Percentiles rank a stretch among this genome's conserved stretches.
These are phyloP conservation scores for Tetrapisispora namnaoensis DNA, from an alignment of 805 yeast genomes.

Conservation along the genomic window DNA sequence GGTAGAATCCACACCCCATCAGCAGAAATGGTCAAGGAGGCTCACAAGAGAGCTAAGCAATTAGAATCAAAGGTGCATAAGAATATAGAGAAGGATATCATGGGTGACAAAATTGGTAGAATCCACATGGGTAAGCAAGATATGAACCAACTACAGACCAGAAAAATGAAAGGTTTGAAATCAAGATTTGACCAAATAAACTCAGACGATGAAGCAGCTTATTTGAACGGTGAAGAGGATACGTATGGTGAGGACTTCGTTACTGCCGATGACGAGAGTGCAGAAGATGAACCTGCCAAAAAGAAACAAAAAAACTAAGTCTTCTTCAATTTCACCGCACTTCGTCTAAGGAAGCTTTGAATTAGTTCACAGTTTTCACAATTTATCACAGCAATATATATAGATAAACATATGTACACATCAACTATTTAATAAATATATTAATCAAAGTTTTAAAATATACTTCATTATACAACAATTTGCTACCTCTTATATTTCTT, in stretches of 20 bases:
- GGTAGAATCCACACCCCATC: conserved; percentile 79
- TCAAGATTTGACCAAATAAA: conserved; percentile 68
- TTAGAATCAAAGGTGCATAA: conserved; percentile 73
- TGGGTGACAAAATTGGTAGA: conserved; percentile 97
- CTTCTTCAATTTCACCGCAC: background rate
- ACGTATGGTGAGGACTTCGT: conserved; percentile 28
- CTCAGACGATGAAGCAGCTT: conserved; percentile 43
- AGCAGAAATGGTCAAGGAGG: conserved; percentile 87
- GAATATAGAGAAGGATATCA: conserved; percentile 74
- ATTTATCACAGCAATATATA: background rate
- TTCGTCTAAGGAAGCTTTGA: background rate
- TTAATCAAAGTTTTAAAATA: background rate
- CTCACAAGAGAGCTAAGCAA: conserved; percentile 70
- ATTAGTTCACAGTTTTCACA: background rate
- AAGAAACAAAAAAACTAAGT: conserved; percentile 23
- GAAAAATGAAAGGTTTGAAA: conserved; percentile 98
- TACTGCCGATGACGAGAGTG: conserved; percentile 26
- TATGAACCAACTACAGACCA: conserved; percentile 77
- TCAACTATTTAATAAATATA: background rate
- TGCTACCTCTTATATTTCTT: no score
- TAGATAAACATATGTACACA: background rate
- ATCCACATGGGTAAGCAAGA: conserved; percentile 96
- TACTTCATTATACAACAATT: background rate
- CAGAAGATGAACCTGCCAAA: conserved; percentile 17
- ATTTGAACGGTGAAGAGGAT: conserved; percentile 20